Conservation (phyloP, 768 basidiomycete species). For the Suillus tomentosus region DNA sequence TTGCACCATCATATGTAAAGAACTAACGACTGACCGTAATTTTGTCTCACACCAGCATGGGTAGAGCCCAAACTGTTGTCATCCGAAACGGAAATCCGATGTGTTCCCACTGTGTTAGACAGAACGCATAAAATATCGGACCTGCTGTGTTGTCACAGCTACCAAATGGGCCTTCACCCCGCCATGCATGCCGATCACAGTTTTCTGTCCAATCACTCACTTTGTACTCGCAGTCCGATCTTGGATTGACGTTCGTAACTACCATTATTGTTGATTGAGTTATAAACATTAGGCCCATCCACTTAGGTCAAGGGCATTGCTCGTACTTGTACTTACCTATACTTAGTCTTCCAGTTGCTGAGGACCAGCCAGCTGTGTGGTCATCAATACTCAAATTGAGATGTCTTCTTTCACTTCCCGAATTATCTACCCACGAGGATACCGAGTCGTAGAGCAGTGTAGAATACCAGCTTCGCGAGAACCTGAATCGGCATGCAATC, state of each 20-base stretch:
- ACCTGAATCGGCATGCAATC: slow-evolving; percentile 3
- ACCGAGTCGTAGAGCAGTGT: neutral
- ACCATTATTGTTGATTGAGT: slow-evolving; percentile 5
- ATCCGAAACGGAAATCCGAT: slow-evolving; percentile 19
- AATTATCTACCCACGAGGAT: neutral
- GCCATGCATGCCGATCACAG: slow-evolving; percentile 24
- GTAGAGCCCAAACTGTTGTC: slow-evolving; percentile 23
- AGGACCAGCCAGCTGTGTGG: neutral
- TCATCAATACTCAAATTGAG: neutral
- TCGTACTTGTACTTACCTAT: slow-evolving; percentile 3
- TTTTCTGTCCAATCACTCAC: slow-evolving; percentile 43
- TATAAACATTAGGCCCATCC: neutral
- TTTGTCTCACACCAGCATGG: slow-evolving; percentile 21
- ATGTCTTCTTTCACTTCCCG: slow-evolving; percentile 2
- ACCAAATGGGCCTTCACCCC: neutral
- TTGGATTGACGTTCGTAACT: slow-evolving; percentile 43
- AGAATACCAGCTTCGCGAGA: neutral
- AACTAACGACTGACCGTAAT: slow-evolving; percentile 19
- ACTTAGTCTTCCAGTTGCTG: neutral
- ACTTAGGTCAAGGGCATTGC: neutral
- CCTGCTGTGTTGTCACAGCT: neutral
- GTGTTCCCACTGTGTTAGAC: slow-evolving; percentile 26
- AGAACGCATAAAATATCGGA: slow-evolving; percentile 14
- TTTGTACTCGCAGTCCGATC: slow-evolving; percentile 84
- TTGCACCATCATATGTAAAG: slow-evolving; percentile 1